Base-by-base conservation (phyloP, 2,329 filamentous ascomycete species). In the Pseudogymnoascus sp. region DNA sequence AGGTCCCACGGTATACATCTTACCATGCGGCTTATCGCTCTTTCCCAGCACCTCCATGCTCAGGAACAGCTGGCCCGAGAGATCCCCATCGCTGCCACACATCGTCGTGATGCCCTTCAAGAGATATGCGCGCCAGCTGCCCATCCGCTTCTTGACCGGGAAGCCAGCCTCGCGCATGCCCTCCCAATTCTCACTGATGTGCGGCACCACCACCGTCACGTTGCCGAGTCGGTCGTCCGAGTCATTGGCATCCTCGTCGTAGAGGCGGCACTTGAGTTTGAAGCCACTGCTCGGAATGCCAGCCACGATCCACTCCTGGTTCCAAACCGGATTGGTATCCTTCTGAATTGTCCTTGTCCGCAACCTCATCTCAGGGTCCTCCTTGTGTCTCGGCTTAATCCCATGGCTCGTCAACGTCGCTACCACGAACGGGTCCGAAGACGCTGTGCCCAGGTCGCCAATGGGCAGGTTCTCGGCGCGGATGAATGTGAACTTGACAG, bases 191-290 rank as follows among this genome's bases (percentile, higher is more conserved):
- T 88, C 84, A 59, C 78, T 79, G 5, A 96, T 72, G 1, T 76
- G 72, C 9, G 80, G 76, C 0, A 89, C 84, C 16, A 83, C 76
- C 62, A 96, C 78, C 56, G 91, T 91, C 3, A 91, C 90, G 71
- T 95, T 96, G 9, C 93, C 93, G 18, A 97, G 81, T 25, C 91
- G 83, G 75, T 97, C 93, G 72, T 97, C 89, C 67, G 89, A 85
- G 73, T 97, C 90, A 1, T 88, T 85, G 36, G 87, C 86, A 75
- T 97, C 93, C 74, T 97, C 93, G 71, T 97, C 93, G 75, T 93
- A 96, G 16, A 97, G 77, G 62, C 90, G 84, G 65, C 90, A 91
- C 73, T 96, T 96, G 68, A 97, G 81, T 63, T 82, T 83, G 77
- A 96, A 96, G 3, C 93, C 93, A 0, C 83, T 85, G 0, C 87